phyloP scores from a whole-genome alignment of 345 rosid genomes.

The Rubroshorea leprosula region DNA sequence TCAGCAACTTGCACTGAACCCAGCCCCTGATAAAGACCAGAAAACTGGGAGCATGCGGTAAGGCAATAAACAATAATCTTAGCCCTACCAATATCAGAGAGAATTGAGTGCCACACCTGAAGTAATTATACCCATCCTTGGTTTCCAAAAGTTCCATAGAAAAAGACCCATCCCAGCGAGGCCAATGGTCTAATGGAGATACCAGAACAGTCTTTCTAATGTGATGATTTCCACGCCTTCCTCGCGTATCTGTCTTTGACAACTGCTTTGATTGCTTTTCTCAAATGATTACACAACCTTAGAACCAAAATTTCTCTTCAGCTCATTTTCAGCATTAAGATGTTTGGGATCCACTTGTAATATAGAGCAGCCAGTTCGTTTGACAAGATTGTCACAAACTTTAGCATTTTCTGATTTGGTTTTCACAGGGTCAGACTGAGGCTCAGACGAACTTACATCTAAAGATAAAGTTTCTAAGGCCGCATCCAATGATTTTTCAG shows the following conservation, averaged over 20 bases:
- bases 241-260: constrained; percentile 62
- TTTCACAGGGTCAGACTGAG: constrained; percentile 22
- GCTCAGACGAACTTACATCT: constrained; percentile 24
- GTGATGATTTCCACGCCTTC: constrained; percentile 66
- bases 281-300: constrained; percentile 80
- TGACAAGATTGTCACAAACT: constrained; percentile 16
- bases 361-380: constrained; percentile 25
- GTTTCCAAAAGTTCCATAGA: constrained; percentile 83
- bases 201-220: constrained; percentile 60
- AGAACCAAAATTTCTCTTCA: constrained; percentile 75
- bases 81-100: not conserved
- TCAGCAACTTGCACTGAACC: not conserved
- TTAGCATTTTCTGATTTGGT: constrained; percentile 27
- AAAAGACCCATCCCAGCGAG: constrained; percentile 85
- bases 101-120: constrained; percentile 41
- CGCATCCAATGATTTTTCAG: constrained; percentile 36
- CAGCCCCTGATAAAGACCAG: no score
- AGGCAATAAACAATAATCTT: no score
- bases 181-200: constrained; percentile 78
- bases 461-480: constrained; percentile 42
- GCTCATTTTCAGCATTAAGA: constrained; percentile 70
- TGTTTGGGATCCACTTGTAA: constrained; percentile 66
- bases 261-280: constrained; percentile 48
- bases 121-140: constrained; percentile 55
- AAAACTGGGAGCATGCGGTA: no score